Conservation (phyloP, 176 grass and related monocot species). For the Canna indica region DNA sequence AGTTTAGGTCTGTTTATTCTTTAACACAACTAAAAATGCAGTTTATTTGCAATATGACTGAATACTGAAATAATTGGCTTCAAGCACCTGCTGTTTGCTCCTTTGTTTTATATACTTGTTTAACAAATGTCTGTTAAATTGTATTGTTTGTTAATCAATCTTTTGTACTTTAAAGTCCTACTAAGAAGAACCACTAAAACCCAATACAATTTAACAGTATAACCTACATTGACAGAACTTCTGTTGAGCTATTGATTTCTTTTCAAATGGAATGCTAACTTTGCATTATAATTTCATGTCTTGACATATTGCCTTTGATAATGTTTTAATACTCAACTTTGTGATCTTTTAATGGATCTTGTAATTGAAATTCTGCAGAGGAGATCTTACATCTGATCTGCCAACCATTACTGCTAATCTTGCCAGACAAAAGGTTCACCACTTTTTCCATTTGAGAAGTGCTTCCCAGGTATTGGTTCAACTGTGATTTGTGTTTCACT, state of each 20-base stretch:
- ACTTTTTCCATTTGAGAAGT: conserved; percentile 81
- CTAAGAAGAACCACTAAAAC: too few relatives aligned
- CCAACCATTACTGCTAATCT: conserved; percentile 16
- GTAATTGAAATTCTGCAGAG: conserved; percentile 26
- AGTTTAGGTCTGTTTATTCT: too few relatives aligned
- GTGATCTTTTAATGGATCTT: background rate
- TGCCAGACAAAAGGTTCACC: conserved; percentile 22
- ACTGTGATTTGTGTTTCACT: background rate
- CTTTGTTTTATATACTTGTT: too few relatives aligned
- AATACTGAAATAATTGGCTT: background rate
- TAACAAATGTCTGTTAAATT: too few relatives aligned
- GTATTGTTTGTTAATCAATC: too few relatives aligned
- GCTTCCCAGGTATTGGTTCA: conserved; percentile 39
- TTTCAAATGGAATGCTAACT: background rate
- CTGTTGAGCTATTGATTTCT: background rate
- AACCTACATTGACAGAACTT: too few relatives aligned
- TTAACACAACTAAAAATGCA: too few relatives aligned
- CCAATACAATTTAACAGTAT: too few relatives aligned
- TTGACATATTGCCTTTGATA: background rate
- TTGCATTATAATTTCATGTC: background rate
- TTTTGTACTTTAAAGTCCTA: too few relatives aligned
- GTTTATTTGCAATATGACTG: too few relatives aligned
- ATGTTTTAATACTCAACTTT: background rate
- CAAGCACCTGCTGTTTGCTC: too few relatives aligned
- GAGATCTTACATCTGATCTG: conserved; percentile 23